Percentiles rank a stretch among this genome's conserved stretches.
These are phyloP conservation scores for Gonium pectorale DNA, from an alignment of 139 green algal genomes.

Conservation along the genomic window DNA sequence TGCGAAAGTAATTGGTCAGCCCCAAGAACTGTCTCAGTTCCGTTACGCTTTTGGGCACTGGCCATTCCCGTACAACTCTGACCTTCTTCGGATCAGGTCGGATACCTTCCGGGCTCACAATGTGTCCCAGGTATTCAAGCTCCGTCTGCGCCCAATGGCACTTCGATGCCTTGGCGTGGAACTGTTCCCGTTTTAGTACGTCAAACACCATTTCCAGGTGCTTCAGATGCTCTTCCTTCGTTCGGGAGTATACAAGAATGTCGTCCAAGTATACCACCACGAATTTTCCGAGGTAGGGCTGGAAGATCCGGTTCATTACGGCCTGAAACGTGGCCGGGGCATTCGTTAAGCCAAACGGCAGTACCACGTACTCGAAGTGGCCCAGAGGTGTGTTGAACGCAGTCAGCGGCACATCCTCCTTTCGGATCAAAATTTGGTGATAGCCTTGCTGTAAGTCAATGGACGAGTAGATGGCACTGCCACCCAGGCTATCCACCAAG, in stretches of 20 bases:
- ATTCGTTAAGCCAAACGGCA: slow-evolving; percentile 39
- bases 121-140: background rate
- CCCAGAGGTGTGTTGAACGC: slow-evolving; percentile 45
- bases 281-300: slow-evolving; percentile 48
- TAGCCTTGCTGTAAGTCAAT: slow-evolving; percentile 11
- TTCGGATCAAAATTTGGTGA: background rate
- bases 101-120: background rate
- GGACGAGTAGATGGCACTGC: background rate
- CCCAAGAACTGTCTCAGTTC: background rate
- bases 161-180: slow-evolving; percentile 61
- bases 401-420: slow-evolving; percentile 21
- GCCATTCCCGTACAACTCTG: background rate
- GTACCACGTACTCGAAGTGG: slow-evolving; percentile 52
- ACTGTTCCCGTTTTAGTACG: slow-evolving; percentile 47
- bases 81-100: background rate
- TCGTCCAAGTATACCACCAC: slow-evolving; percentile 70
- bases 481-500: slow-evolving; percentile 39
- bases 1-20: too few species aligned
- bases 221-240: slow-evolving; percentile 50
- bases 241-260: slow-evolving; percentile 57
- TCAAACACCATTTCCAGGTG: slow-evolving; percentile 53
- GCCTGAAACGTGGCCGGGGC: slow-evolving; percentile 35
- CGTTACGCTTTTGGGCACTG: background rate
- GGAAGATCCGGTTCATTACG: slow-evolving; percentile 59
- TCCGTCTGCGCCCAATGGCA: slow-evolving; percentile 46